Evolutionary conservation across 2,329 filamentous ascomycete genomes (phyloP).

Genomic region (Epichloe elymi): DNA sequence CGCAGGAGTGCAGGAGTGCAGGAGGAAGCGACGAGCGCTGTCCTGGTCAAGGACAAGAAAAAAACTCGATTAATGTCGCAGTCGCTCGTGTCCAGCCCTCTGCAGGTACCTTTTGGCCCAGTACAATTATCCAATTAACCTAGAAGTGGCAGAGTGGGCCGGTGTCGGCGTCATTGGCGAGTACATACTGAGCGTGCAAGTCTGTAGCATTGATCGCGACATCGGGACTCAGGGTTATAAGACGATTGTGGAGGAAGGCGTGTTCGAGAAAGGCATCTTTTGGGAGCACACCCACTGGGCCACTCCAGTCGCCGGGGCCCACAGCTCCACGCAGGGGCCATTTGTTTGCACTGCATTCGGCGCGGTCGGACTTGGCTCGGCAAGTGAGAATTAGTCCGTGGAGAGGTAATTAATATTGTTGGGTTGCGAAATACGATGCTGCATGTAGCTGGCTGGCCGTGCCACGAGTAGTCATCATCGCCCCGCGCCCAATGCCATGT

Average conservation of each 20-base stretch:
- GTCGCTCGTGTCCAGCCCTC: too few species aligned
- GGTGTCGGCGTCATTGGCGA: too few species aligned
- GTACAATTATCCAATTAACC: too few species aligned
- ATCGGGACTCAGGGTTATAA: background rate
- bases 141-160: too few species aligned
- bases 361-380: constrained; percentile 7
- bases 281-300: too few species aligned
- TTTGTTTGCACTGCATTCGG: background rate
- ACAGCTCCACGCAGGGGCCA: too few species aligned
- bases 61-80: too few species aligned
- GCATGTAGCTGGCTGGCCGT: background rate
- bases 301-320: background rate
- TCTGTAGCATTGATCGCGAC: background rate
- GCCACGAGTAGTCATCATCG: background rate
- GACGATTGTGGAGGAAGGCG: background rate
- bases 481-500: background rate
- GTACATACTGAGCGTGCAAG: too few species aligned
- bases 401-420: too few species aligned
- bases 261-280: background rate
- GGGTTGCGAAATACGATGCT: background rate
- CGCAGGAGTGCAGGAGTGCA: background rate
- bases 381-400: background rate
- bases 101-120: too few species aligned
- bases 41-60: too few species aligned
- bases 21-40: too few species aligned